Evolutionary conservation across 2,329 filamentous ascomycete species (phyloP).

Genomic region (Phyllosticta capitalensis): DNA sequence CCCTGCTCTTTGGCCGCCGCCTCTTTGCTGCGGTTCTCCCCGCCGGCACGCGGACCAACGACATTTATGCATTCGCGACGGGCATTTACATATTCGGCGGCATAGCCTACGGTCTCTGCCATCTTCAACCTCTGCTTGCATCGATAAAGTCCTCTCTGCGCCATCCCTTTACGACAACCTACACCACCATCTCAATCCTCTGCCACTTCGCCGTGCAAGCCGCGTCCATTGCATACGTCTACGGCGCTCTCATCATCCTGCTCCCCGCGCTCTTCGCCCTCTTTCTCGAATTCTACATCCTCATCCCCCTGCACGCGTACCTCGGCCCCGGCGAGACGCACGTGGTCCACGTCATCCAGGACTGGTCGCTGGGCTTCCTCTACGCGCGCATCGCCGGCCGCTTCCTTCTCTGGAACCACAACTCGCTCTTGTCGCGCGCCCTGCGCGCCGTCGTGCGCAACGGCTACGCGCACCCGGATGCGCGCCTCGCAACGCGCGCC

Average conservation of each 20-base stretch:
- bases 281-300: slow-evolving; percentile 77
- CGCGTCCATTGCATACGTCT: slow-evolving; percentile 61
- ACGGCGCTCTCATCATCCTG: slow-evolving; percentile 62
- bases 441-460: slow-evolving; percentile 60
- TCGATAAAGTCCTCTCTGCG: slow-evolving; percentile 20
- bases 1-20: slow-evolving; percentile 72
- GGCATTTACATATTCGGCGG: slow-evolving; percentile 75
- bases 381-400: slow-evolving; percentile 75
- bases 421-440: slow-evolving; percentile 63
- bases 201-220: slow-evolving; percentile 25
- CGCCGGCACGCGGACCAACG: slow-evolving; percentile 59
- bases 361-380: slow-evolving; percentile 86
- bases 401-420: slow-evolving; percentile 57
- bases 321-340: slow-evolving; percentile 43
- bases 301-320: slow-evolving; percentile 79
- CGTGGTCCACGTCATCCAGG: slow-evolving; percentile 78
- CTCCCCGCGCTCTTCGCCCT: slow-evolving; percentile 73
- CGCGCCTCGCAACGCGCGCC: slow-evolving; percentile 68
- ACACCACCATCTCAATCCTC: slow-evolving; percentile 14
- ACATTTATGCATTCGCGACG: slow-evolving; percentile 91
- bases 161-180: slow-evolving; percentile 22
- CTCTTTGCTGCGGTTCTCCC: slow-evolving; percentile 69
- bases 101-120: slow-evolving; percentile 51
- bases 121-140: slow-evolving; percentile 29
- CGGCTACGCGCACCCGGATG: slow-evolving; percentile 70